Base-by-base conservation (phyloP, 257 asterid species). In the Apocynum venetum region DNA sequence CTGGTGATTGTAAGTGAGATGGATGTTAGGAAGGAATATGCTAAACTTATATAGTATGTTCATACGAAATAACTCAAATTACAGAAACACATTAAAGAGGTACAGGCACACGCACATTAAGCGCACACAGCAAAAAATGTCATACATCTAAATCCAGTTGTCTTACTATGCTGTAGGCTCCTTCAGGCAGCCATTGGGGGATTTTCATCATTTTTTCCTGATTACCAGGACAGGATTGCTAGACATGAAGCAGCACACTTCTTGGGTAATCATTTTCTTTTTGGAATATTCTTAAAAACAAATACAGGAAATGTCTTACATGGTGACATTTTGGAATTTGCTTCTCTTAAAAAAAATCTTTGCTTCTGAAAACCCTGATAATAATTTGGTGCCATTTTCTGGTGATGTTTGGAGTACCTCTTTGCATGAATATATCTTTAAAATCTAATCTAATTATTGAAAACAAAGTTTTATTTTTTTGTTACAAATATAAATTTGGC, bases 171-270 rank as follows among this genome's bases (percentile, higher is more conserved):
- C 75, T 72, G 78, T 80, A 92, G 98, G 88, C 92, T 92, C 82
- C 98, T 94, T 83, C 98, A 94, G 89, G 98, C 98, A 55, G 91
- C 96, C 79, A 92, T 92, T 65, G 96, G 91, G 74, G 93, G 94
- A 72, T 94, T 92, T 83, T 90, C 98, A 81, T 80, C 93, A 4
- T 86, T 94, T 78, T 92, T 91, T 79, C 97, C 97, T 71, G 98
- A 94, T 83, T 91, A 91, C 80, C 87, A 89, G 83, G 98, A 94
- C 74, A 89, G 98, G 83, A 92, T 94, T 75, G 86, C 97, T 77
- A 87, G 97, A 70, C 98, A 94, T 67, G 98, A 94, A 85, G 97
- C 98, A 73, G 98, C 97, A 78, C 98, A 94, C 78, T 94, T 94
- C 84, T 83, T 94, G 87, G 97, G 98, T 94, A 84, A 78, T 73